These are phyloP conservation scores for Trametes meyenii DNA, from an alignment of 768 basidiomycete genomes.

Conservation along the genomic window DNA sequence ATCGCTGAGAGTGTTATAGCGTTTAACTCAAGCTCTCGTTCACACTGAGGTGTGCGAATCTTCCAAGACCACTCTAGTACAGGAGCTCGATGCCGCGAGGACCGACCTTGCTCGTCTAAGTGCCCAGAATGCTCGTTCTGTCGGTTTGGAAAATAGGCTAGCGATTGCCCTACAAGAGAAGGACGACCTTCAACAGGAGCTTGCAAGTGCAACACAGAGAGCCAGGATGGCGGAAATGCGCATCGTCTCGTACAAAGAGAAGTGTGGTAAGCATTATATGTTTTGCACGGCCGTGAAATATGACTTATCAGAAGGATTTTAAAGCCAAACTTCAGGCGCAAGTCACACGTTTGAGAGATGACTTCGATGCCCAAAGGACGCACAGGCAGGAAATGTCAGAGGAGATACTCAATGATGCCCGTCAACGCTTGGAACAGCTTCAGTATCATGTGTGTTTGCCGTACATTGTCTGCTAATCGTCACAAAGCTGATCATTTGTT, in stretches of 20 bases:
- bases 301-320: background rate
- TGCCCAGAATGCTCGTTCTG: slow-evolving; percentile 67
- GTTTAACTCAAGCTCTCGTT: slow-evolving; percentile 75
- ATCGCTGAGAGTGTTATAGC: slow-evolving; percentile 43
- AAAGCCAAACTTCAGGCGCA: slow-evolving; percentile 73
- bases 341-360: slow-evolving; percentile 62
- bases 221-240: slow-evolving; percentile 71
- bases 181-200: slow-evolving; percentile 85
- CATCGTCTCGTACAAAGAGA: slow-evolving; percentile 64
- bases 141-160: slow-evolving; percentile 71
- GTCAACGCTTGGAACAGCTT: slow-evolving; percentile 60
- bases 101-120: slow-evolving; percentile 66
- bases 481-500: background rate
- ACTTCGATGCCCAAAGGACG: slow-evolving; percentile 60
- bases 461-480: background rate
- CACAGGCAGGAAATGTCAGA: slow-evolving; percentile 69
- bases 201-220: slow-evolving; percentile 68
- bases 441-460: slow-evolving; percentile 53
- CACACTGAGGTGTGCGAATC: slow-evolving; percentile 83
- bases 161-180: slow-evolving; percentile 68
- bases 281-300: background rate
- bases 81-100: slow-evolving; percentile 77
- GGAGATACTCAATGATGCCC: slow-evolving; percentile 65
- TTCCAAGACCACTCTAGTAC: slow-evolving; percentile 71
- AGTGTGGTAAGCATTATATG: slow-evolving; percentile 51